These are phyloP conservation scores for Amylocarpus encephaloides DNA, from an alignment of 2,329 filamentous ascomycete species.

Conservation along the genomic window DNA sequence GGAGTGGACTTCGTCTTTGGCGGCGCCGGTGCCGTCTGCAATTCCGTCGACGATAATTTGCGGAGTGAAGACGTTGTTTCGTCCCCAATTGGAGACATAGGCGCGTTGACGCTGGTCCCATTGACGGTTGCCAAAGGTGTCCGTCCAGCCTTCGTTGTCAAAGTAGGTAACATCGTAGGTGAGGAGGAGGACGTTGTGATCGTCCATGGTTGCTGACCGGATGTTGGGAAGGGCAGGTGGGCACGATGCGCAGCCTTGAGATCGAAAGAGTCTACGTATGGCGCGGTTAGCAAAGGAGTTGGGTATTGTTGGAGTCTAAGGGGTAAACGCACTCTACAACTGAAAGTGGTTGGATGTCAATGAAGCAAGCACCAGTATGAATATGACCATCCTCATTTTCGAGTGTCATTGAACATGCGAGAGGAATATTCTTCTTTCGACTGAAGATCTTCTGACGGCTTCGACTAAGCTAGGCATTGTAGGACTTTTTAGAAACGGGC, in stretches of 20 bases:
- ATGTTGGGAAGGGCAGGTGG: conserved; percentile 31
- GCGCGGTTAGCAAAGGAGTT: background rate
- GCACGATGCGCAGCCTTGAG: conserved; percentile 33
- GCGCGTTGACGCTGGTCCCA: conserved; percentile 33
- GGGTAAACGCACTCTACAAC: conserved; percentile 27
- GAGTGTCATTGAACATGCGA: conserved; percentile 30
- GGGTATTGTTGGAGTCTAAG: background rate
- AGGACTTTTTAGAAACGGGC: too few species aligned
- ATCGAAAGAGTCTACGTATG: conserved; percentile 28
- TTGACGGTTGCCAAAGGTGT: conserved; percentile 26
- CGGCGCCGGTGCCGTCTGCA: conserved; percentile 20
- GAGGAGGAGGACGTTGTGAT: conserved; percentile 30
- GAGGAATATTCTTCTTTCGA: conserved; percentile 31
- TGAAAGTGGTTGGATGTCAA: conserved; percentile 31
- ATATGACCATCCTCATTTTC: conserved; percentile 30
- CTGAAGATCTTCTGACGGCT: conserved; percentile 25
- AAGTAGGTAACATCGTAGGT: conserved; percentile 34
- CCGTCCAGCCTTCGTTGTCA: conserved; percentile 33
- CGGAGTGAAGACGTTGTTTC: conserved; percentile 31
- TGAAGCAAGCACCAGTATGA: conserved; percentile 32
- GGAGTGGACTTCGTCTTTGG: background rate
- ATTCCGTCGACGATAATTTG: conserved; percentile 25
- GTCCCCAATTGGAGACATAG: conserved; percentile 31
- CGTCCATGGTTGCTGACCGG: conserved; percentile 25
- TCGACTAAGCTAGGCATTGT: background rate